Evolutionary conservation across 208 protist species (phyloP).

Genomic region (Trypanosoma theileri): DNA sequence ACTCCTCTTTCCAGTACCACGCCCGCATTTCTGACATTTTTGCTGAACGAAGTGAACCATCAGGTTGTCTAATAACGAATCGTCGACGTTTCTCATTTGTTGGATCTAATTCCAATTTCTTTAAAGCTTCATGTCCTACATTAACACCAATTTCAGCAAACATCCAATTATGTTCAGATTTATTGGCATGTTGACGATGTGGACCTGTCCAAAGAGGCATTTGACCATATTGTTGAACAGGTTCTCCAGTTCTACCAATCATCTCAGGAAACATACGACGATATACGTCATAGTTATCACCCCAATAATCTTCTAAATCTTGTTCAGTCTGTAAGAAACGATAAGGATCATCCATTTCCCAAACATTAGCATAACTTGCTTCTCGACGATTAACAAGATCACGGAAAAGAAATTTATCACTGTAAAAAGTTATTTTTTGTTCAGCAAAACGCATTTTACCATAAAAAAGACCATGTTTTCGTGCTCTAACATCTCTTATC

Average conservation of each 20-base stretch:
- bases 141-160: slow-evolving; percentile 94
- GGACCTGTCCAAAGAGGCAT: slow-evolving; percentile 91
- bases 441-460: slow-evolving; percentile 92
- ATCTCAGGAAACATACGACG: slow-evolving; percentile 93
- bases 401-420: slow-evolving; percentile 92
- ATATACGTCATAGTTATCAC: slow-evolving; percentile 95
- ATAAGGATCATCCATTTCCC: slow-evolving; percentile 95
- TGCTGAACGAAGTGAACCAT: slow-evolving; percentile 91
- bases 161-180: slow-evolving; percentile 94
- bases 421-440: slow-evolving; percentile 94
- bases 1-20: slow-evolving; percentile 95
- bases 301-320: slow-evolving; percentile 94
- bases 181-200: slow-evolving; percentile 90
- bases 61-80: slow-evolving; percentile 91
- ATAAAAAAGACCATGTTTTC: slow-evolving; percentile 91
- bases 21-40: slow-evolving; percentile 96
- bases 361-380: slow-evolving; percentile 93
- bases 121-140: slow-evolving; percentile 90
- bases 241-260: slow-evolving; percentile 89
- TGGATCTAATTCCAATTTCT: slow-evolving; percentile 92
- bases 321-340: slow-evolving; percentile 93
- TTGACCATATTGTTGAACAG: slow-evolving; percentile 93
- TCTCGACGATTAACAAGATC: slow-evolving; percentile 92
- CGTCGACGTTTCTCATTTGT: slow-evolving; percentile 92
- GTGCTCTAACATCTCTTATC: slow-evolving; percentile 89